A percentile compares a stretch with the other conserved stretches of the same genome.
Conservation (phyloP, 768 basidiomycete genomes). For the Russula earlei region DNA sequence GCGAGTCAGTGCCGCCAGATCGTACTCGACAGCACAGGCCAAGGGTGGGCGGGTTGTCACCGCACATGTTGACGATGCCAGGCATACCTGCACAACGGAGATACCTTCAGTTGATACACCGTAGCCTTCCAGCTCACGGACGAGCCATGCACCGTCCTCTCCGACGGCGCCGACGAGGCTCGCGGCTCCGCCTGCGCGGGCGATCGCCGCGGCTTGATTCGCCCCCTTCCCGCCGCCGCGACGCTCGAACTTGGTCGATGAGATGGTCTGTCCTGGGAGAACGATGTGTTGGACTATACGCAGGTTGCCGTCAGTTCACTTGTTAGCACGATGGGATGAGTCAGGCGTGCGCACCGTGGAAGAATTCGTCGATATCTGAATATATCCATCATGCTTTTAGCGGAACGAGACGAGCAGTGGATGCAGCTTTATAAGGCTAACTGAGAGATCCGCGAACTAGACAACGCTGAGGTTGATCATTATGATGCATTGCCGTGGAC, state of each 20-base stretch:
- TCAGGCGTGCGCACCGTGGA: conserved; percentile 33
- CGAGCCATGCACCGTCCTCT: conserved; percentile 42
- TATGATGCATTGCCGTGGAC: no score
- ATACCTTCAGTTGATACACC: conserved; percentile 37
- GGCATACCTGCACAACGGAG: conserved; percentile 33
- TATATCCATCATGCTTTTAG: background rate
- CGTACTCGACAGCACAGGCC: no score
- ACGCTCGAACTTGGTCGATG: conserved; percentile 39
- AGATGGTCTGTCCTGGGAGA: conserved; percentile 51
- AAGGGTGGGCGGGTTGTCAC: background rate
- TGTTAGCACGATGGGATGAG: background rate
- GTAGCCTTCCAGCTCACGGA: conserved; percentile 29
- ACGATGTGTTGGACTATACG: conserved; percentile 41
- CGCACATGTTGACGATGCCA: no score
- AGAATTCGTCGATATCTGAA: conserved; percentile 49
- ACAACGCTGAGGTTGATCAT: background rate
- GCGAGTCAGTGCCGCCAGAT: background rate
- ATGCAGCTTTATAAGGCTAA: conserved; percentile 1
- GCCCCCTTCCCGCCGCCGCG: conserved; percentile 54
- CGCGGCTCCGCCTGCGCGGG: conserved; percentile 40
- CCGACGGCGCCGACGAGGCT: conserved; percentile 46
- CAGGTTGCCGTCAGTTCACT: background rate
- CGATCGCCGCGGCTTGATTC: conserved; percentile 53
- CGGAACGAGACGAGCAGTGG: background rate
- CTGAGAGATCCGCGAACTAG: conserved; percentile 9